Base-by-base conservation (phyloP, 345 rosid genomes). In the Gynandropsis gynandra region DNA sequence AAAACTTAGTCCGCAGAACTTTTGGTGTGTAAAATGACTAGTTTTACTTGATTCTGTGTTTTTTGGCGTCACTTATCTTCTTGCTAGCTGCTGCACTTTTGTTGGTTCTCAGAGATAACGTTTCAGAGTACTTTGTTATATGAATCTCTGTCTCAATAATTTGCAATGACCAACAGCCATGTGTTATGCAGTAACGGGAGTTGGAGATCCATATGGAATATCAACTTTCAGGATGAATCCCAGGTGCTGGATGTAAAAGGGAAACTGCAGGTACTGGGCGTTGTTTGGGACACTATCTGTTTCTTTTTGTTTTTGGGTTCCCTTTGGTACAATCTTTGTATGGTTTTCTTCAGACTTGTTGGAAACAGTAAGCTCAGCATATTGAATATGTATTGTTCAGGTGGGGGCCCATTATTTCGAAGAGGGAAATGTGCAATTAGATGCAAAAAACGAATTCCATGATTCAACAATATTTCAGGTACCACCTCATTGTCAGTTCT, bases 351-450 rank as follows among this genome's bases (percentile, higher is more conserved):
- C 48, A 54, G 32, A 52, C 29, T 35, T 54, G 15, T 11, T 29
- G 51, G 54, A 58, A 9, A 47, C 17, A 44, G 9, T 31, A 35
- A 45, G 42, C 52, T 24, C 50, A 21, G 34, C 12, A 13, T 52
- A 34, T 56, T 35, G 31, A 27, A 15, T 19, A 6, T 40, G 4
- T 65, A 33, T 46, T 55, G 54, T 50, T 63, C 74, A 87, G 98
- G 98, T 92, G 62, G 89, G 74, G 20, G 97, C 97, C 24, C 99
- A 92, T 73, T 92, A 88, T 71, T 92, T 88, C 66, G 99, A 92
- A 66, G 97, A 92, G 76, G 97, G 99, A 56, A 92, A 92, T 78
- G 99, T 92, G 59, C 95, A 92, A 66, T 72, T 88, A 74, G 95
- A 85, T 63, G 85, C 99, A 37, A 77, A 78, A 61, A 81, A 88